phyloP scores from a whole-genome alignment of 1,284 basidiomycete species.

The Pseudozyma pruni region DNA sequence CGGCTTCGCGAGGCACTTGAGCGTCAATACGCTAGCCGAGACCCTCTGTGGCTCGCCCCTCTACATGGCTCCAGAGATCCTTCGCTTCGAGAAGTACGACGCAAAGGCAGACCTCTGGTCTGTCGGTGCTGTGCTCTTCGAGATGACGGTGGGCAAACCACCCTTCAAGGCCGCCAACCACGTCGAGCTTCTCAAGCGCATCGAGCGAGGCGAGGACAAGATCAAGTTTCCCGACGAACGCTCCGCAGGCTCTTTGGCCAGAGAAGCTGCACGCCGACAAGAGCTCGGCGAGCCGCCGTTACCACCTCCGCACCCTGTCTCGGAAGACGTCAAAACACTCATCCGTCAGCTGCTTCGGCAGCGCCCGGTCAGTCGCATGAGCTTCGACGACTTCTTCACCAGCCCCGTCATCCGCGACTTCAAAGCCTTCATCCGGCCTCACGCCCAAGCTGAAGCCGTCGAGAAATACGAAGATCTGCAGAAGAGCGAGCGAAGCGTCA shows the following conservation, averaged over 20 bases:
- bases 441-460: conserved; percentile 34
- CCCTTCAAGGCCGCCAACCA: conserved; percentile 96
- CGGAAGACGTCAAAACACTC: conserved; percentile 86
- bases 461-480: conserved; percentile 44
- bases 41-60: conserved; percentile 96
- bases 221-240: conserved; percentile 82
- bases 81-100: conserved; percentile 97
- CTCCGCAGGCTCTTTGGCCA: conserved; percentile 53
- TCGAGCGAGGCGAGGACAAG: conserved; percentile 79
- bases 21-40: conserved; percentile 92
- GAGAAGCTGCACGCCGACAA: conserved; percentile 55
- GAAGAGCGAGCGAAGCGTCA: conserved; percentile 36
- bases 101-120: conserved; percentile 98
- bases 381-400: conserved; percentile 92
- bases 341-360: conserved; percentile 85
- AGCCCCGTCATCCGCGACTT: conserved; percentile 49
- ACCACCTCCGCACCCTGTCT: conserved; percentile 71
- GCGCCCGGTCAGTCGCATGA: conserved; percentile 83
- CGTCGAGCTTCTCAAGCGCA: conserved; percentile 92
- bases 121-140: conserved; percentile 94
- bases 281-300: conserved; percentile 57
- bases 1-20: conserved; percentile 92
- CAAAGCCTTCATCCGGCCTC: conserved; percentile 42
- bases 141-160: conserved; percentile 91
- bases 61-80: conserved; percentile 99